Conservation (phyloP, 306 rosid species). For the Cicer yamashitae region DNA sequence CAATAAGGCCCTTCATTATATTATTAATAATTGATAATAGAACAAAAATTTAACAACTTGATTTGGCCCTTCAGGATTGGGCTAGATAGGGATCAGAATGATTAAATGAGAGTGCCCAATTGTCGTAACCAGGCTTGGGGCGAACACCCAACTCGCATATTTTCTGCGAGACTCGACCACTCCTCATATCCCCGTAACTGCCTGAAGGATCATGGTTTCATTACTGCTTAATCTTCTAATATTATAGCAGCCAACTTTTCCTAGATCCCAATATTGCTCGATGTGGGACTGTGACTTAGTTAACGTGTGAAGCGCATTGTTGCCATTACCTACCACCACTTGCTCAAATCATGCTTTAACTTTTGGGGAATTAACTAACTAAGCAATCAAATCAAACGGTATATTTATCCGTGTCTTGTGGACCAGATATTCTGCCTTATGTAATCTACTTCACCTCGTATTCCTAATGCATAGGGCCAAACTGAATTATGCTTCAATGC, state of each 20-base stretch:
- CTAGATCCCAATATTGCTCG: accelerated
- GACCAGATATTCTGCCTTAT: too few species aligned
- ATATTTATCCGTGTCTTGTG: too few species aligned
- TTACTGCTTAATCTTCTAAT: accelerated
- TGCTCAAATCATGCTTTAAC: too few species aligned
- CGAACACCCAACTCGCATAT: slow-evolving; percentile 66
- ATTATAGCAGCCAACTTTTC: slow-evolving; percentile 33
- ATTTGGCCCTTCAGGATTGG: slow-evolving; percentile 15
- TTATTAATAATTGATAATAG: too few species aligned
- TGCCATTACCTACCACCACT: too few species aligned
- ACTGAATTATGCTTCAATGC: too few species aligned
- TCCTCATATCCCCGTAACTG: slow-evolving; percentile 76
- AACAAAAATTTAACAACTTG: neutral
- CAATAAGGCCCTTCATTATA: too few species aligned
- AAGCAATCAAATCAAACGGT: too few species aligned
- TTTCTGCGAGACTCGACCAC: slow-evolving; percentile 55
- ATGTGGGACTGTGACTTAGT: slow-evolving; percentile 56
- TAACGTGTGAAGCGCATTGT: too few species aligned
- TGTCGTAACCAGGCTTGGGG: slow-evolving; percentile 93
- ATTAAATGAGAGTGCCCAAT: slow-evolving; percentile 51
- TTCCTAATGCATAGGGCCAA: too few species aligned
- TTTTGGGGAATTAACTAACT: too few species aligned
- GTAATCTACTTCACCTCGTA: too few species aligned
- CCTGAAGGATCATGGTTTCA: slow-evolving; percentile 64
- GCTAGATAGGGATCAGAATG: slow-evolving; percentile 72